A percentile compares a stretch with the other conserved stretches of the same genome.
These are phyloP conservation scores for Boletus huronensis DNA, from an alignment of 768 basidiomycete genomes.

Conservation along the genomic window DNA sequence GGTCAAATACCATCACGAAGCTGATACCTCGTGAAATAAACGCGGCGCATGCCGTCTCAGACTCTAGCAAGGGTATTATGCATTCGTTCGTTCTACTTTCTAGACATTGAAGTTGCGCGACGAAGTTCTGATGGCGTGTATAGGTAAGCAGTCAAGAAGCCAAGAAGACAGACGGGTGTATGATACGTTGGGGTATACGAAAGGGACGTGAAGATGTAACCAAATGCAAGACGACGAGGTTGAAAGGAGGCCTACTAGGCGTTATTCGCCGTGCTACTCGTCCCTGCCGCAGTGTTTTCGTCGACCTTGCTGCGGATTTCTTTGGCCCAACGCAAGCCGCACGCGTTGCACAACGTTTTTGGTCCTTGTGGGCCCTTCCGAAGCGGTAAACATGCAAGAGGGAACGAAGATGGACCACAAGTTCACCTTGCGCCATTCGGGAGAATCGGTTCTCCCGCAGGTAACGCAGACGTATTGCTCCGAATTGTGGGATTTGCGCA, in stretches of 20 bases:
- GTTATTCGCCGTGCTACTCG: conserved; percentile 18
- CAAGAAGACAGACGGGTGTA: conserved; percentile 13
- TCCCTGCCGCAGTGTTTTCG: conserved; percentile 27
- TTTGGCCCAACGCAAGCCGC: conserved; percentile 93
- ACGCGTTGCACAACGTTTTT: conserved; percentile 97
- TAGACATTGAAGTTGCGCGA: conserved; percentile 2
- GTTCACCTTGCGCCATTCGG: conserved; percentile 90
- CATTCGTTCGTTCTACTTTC: conserved; percentile 7
- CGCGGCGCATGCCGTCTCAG: neutral
- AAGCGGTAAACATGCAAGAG: conserved; percentile 16
- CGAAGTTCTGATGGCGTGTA: conserved; percentile 7
- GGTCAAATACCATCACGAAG: conserved; percentile 1
- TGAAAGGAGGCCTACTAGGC: conserved; percentile 15
- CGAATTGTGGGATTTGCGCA: conserved; percentile 39
- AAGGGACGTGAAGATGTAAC: neutral
- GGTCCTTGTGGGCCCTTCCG: conserved; percentile 85
- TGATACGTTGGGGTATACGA: conserved; percentile 5
- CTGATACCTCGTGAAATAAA: conserved; percentile 5
- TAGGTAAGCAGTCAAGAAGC: conserved; percentile 11
- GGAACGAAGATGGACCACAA: neutral
- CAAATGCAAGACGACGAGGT: neutral
- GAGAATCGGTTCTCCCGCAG: conserved; percentile 93
- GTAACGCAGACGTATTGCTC: conserved; percentile 87
- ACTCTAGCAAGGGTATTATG: conserved; percentile 3
- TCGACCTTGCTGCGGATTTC: conserved; percentile 46